These are phyloP conservation scores for Quercus ilex DNA, from an alignment of 306 rosid genomes.

Conservation along the genomic window DNA sequence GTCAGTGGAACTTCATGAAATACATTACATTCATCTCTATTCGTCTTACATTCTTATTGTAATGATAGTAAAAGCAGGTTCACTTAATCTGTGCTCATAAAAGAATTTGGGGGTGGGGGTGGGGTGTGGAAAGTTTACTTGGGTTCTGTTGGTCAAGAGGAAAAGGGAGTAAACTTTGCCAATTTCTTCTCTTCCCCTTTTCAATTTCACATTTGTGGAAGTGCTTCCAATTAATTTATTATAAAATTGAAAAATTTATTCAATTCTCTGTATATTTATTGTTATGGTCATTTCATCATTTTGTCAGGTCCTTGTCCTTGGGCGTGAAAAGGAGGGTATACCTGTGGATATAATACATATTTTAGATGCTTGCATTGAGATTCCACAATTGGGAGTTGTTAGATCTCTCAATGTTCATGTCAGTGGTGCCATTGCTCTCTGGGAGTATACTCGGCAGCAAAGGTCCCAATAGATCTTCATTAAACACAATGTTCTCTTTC, in stretches of 20 bases:
- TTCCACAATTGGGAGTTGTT: conserved; percentile 91
- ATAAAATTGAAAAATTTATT: not conserved
- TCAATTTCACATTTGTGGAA: not conserved
- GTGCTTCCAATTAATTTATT: not conserved
- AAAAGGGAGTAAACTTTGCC: not conserved
- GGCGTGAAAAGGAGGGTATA: conserved; percentile 94
- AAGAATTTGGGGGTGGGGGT: not conserved
- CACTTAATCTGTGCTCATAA: not conserved
- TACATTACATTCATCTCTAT: not conserved
- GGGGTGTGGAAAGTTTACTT: not conserved
- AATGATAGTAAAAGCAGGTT: not conserved
- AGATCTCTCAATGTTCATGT: conserved; percentile 97
- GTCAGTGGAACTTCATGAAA: not conserved
- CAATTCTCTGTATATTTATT: not conserved
- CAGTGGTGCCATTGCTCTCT: conserved; percentile 93
- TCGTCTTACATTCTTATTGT: not conserved
- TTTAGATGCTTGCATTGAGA: conserved; percentile 86
- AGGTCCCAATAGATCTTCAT: conserved; percentile 48
- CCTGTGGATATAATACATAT: conserved; percentile 89
- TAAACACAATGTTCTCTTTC: not conserved
- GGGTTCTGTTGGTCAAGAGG: not conserved
- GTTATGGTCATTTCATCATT: not conserved
- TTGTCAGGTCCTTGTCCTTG: conserved; percentile 84
- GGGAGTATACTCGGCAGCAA: conserved; percentile 96
- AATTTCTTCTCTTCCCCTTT: not conserved